Percentiles rank a stretch among this genome's conserved stretches.
Conservation (phyloP, 2,329 filamentous ascomycete genomes). For the Didymella pinodella region DNA sequence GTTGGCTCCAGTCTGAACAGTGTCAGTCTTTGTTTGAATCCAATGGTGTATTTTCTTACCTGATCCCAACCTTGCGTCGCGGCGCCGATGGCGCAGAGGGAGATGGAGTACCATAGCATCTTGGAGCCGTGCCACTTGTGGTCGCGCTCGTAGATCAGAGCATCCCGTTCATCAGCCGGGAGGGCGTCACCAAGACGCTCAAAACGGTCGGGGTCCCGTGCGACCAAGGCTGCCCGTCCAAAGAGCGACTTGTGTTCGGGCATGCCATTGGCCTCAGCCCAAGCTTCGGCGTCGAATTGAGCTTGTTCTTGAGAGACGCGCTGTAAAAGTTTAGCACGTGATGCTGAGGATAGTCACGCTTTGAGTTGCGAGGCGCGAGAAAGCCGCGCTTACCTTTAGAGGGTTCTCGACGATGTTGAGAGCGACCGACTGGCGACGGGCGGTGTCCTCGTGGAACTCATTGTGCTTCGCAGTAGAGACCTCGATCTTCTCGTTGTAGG, state of each 20-base stretch:
- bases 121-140: slow-evolving; percentile 69
- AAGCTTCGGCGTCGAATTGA: slow-evolving; percentile 65
- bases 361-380: neutral
- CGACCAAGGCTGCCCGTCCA: slow-evolving; percentile 75
- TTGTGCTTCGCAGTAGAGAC: slow-evolving; percentile 17
- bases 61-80: slow-evolving; percentile 72
- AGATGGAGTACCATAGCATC: slow-evolving; percentile 71
- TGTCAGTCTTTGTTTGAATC: neutral
- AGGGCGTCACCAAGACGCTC: slow-evolving; percentile 67
- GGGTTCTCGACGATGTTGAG: slow-evolving; percentile 59
- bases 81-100: slow-evolving; percentile 72
- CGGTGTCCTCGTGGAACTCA: slow-evolving; percentile 23
- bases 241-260: slow-evolving; percentile 66
- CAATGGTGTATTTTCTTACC: neutral
- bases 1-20: slow-evolving; percentile 60
- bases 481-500: slow-evolving; percentile 19
- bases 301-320: slow-evolving; percentile 61
- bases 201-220: slow-evolving; percentile 71
- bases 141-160: slow-evolving; percentile 67
- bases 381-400: slow-evolving; percentile 48
- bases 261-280: slow-evolving; percentile 67
- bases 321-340: slow-evolving; percentile 43
- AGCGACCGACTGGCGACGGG: slow-evolving; percentile 53
- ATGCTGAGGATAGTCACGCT: slow-evolving; percentile 18
- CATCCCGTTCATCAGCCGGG: slow-evolving; percentile 65